Percentiles rank a stretch among this genome's conserved stretches.
These are phyloP conservation scores for Ophiocordyceps robertsii DNA, from an alignment of 2,329 filamentous ascomycete genomes.

Conservation along the genomic window DNA sequence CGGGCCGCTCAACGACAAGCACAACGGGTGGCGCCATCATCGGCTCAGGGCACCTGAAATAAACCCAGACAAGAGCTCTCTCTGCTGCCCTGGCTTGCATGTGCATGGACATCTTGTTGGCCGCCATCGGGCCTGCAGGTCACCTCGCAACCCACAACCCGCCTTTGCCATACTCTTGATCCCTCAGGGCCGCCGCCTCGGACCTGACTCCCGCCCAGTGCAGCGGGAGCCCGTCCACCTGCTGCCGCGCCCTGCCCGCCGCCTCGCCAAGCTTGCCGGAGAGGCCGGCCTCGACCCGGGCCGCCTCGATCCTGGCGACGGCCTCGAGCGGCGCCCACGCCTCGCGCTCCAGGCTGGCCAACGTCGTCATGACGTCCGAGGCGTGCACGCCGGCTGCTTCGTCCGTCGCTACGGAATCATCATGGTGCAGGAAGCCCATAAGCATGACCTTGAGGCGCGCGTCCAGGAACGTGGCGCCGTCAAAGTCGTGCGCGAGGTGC, in stretches of 20 bases:
- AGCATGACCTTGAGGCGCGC: constrained; percentile 37
- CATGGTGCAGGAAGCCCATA: constrained; percentile 43
- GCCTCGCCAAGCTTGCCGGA: constrained; percentile 32
- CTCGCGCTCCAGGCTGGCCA: constrained; percentile 31
- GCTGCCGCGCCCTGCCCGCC: constrained; percentile 35
- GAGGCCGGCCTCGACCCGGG: constrained; percentile 27
- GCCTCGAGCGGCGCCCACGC: constrained; percentile 29
- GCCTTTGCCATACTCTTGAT: constrained; percentile 34
- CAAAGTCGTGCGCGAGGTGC: constrained; percentile 40
- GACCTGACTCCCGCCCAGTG: constrained; percentile 46
- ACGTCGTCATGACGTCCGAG: constrained; percentile 26
- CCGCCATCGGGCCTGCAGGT: no score
- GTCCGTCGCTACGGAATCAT: constrained; percentile 8
- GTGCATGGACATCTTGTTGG: no score
- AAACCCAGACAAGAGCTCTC: no score
- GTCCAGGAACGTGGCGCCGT: constrained; percentile 24
- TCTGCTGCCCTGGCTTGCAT: no score
- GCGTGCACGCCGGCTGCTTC: constrained; percentile 17
- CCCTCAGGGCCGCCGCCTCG: constrained; percentile 29
- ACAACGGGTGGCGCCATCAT: no score
- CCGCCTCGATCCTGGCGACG: constrained; percentile 21
- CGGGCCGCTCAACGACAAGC: no score
- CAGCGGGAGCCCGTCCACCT: constrained; percentile 43
- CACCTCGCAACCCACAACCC: constrained; percentile 30
- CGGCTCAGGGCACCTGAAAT: no score